A percentile compares a stretch with the other conserved stretches of the same genome.
Conservation (phyloP, 2,329 filamentous ascomycete genomes). For the Stemphylium lycopersici region DNA sequence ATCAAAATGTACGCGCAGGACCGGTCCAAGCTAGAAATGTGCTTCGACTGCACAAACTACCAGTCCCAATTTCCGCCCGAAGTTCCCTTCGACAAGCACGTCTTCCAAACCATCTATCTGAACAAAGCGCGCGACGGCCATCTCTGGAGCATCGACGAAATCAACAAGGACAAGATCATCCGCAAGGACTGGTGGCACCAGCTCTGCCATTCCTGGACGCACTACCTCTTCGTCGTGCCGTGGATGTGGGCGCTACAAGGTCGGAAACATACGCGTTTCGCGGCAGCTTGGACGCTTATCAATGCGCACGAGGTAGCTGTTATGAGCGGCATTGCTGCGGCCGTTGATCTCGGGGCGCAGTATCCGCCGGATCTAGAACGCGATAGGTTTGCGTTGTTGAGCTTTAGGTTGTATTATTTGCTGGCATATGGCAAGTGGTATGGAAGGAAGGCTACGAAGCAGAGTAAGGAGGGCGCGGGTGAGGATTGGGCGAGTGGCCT, state of each 20-base stretch:
- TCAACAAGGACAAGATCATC: constrained; percentile 66
- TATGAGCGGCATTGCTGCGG: constrained; percentile 73
- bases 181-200: constrained; percentile 72
- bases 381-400: constrained; percentile 66
- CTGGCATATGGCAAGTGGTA: constrained; percentile 69
- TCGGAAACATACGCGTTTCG: constrained; percentile 66
- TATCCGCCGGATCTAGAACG: constrained; percentile 68
- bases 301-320: constrained; percentile 74
- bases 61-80: constrained; percentile 70
- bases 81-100: constrained; percentile 63
- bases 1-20: constrained; percentile 65
- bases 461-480: constrained; percentile 56
- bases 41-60: constrained; percentile 78
- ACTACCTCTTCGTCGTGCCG: constrained; percentile 70
- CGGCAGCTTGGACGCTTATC: constrained; percentile 72
- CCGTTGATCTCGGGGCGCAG: constrained; percentile 69
- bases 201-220: constrained; percentile 67
- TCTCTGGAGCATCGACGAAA: constrained; percentile 66
- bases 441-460: constrained; percentile 49
- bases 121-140: constrained; percentile 62
- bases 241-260: constrained; percentile 76
- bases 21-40: constrained; percentile 64
- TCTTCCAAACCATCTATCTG: constrained; percentile 74
- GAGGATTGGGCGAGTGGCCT: constrained; percentile 63
- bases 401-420: constrained; percentile 67